Conservation (phyloP, 148 eudicot species). For the Rhododendron ferrugineum region DNA sequence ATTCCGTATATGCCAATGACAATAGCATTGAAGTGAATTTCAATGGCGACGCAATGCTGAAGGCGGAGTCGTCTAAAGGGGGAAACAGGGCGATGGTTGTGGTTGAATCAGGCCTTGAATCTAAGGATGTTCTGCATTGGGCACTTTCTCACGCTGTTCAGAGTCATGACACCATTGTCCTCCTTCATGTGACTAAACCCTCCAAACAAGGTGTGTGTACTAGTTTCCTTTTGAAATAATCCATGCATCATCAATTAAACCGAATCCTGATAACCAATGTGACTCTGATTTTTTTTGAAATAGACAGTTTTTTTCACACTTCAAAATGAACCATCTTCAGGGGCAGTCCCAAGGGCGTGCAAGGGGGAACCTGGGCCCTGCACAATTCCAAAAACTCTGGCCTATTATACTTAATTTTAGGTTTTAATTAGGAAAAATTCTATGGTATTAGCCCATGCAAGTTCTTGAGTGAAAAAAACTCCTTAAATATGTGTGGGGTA, state of each 20-base stretch:
- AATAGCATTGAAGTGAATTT: conserved; percentile 32
- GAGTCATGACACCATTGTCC: conserved; percentile 50
- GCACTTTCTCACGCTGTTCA: conserved; percentile 69
- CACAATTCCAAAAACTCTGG: no score
- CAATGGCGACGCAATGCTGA: conserved; percentile 11
- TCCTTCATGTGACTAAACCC: conserved; percentile 46
- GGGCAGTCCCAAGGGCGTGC: no score
- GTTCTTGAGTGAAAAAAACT: no score
- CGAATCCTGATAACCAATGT: neutral
- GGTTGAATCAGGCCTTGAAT: conserved; percentile 45
- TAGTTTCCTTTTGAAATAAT: neutral
- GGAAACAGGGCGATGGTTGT: conserved; percentile 73
- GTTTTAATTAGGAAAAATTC: no score
- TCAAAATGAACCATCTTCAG: no score
- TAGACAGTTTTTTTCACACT: no score
- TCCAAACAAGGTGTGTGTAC: conserved; percentile 29
- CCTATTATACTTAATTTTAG: no score
- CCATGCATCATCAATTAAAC: neutral
- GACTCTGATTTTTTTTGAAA: no score
- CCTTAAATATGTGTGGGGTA: no score
- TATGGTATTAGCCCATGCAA: no score
- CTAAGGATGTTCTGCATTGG: conserved; percentile 68
- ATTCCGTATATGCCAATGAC: conserved; percentile 32
- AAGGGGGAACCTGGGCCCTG: no score
- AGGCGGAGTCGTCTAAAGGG: conserved; percentile 21